Conservation (phyloP, 192 early-diverging fungal genomes). For the Umbelopsis sp. region DNA sequence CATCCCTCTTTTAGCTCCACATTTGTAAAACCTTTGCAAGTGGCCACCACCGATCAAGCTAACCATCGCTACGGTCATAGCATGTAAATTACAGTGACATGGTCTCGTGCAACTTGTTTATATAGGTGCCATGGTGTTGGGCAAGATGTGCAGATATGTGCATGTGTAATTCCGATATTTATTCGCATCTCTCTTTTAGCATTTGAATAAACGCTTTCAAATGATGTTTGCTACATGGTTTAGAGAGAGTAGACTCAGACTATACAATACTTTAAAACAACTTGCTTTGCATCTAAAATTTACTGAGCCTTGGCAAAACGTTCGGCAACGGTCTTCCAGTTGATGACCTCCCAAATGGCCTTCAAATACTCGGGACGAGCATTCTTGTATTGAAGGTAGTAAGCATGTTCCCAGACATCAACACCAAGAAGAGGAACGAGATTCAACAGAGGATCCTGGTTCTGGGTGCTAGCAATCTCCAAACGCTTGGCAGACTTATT, state of each 20-base stretch:
- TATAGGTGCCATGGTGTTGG: no score
- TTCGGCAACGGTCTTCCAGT: slow-evolving; percentile 95
- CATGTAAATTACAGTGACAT: neutral
- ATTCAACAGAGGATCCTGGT: slow-evolving; percentile 81
- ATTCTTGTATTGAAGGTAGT: slow-evolving; percentile 98
- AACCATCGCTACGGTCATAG: slow-evolving; percentile 11
- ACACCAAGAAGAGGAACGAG: slow-evolving; percentile 86
- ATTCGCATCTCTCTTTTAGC: no score
- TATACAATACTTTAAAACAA: neutral
- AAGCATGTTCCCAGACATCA: slow-evolving; percentile 98
- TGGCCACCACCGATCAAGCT: neutral
- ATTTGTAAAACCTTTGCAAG: no score
- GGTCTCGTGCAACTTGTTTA: no score
- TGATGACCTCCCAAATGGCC: slow-evolving; percentile 93
- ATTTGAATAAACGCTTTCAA: no score
- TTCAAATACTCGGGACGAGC: slow-evolving; percentile 96
- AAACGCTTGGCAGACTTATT: slow-evolving; percentile 77
- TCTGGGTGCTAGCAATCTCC: slow-evolving; percentile 86
- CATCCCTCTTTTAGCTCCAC: neutral
- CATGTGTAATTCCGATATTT: no score
- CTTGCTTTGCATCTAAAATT: slow-evolving; percentile 5
- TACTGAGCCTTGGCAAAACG: slow-evolving; percentile 76
- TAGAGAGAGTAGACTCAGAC: no score
- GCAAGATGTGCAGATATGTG: no score
- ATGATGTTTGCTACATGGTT: no score